Base-by-base conservation (phyloP, 768 basidiomycete species). In the Xerocomus potaroensis region DNA sequence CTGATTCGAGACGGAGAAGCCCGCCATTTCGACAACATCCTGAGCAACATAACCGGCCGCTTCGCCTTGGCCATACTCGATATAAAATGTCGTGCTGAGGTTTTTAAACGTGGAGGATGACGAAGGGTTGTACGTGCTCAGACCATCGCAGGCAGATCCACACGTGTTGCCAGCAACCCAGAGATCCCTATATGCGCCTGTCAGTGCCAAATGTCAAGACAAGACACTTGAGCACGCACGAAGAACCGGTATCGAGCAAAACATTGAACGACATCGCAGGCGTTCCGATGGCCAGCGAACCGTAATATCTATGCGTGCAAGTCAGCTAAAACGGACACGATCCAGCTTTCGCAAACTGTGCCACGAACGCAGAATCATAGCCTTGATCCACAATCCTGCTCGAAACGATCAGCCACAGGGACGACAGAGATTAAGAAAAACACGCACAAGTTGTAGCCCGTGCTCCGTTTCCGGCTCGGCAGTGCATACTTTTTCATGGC, bases 351-450 rank as follows among this genome's bases (percentile, higher is more conserved):
- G 31, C 23, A 22, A 0, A 3, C n/a, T 6, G 12, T 22, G n/a
- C n/a, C n/a, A 57, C 72, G 41, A 56, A 81, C 82, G 76, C 79
- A 11, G 84, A 81, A 63, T 90, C 87, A 12, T 69, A 62, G 31
- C 74, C 72, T 64, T 88, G 83, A 56, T 86, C 80, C 15, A 76
- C 72, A 15, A 87, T 63, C 41, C 85, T 88, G 52, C 12, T 26
- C 27, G 30, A n/a, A n/a, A n/a, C n/a, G n/a, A n/a, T n/a, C n/a
- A n/a, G n/a, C n/a, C n/a, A n/a, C n/a, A n/a, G n/a, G n/a, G n/a
- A n/a, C n/a, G n/a, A n/a, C n/a, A n/a, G n/a, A n/a, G n/a, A n/a
- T n/a, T n/a, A n/a, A n/a, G n/a, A 24, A 22, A 16, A 33, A 18
- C n/a, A 64, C 76, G 15, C 48, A 81, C 80, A 74, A 54, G 57